Percentiles rank a stretch among this genome's conserved stretches.
Evolutionary conservation across 208 protist genomes (phyloP).

Genomic region (Angomonas deanei): DNA sequence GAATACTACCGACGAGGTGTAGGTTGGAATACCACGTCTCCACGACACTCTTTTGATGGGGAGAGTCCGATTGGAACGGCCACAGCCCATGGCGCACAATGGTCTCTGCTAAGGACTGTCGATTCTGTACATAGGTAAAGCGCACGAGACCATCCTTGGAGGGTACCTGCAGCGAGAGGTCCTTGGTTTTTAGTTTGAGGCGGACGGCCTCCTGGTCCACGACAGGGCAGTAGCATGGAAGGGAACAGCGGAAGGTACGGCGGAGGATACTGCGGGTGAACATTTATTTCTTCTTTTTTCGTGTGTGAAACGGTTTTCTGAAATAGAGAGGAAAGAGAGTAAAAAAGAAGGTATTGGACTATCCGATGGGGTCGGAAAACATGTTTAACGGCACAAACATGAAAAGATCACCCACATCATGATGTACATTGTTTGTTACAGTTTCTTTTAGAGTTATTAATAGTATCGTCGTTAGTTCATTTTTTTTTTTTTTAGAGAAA

Average conservation of each 20-base stretch:
- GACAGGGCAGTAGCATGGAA: neutral
- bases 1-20: constrained; percentile 51
- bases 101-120: constrained; percentile 40
- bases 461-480: neutral
- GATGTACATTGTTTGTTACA: too few species aligned
- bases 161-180: constrained; percentile 53
- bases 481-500: neutral
- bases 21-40: too few species aligned
- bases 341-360: too few species aligned
- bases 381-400: too few species aligned
- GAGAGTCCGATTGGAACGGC: too few species aligned
- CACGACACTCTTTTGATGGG: too few species aligned
- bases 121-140: constrained; percentile 45
- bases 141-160: constrained; percentile 36
- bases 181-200: constrained; percentile 44
- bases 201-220: neutral
- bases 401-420: too few species aligned
- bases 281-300: neutral
- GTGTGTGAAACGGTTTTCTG: neutral
- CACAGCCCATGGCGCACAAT: constrained; percentile 52
- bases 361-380: too few species aligned
- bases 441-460: too few species aligned
- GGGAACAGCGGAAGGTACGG: constrained; percentile 1
- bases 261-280: neutral
- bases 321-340: too few species aligned